Evolutionary conservation across 139 green algal species (phyloP).

Genomic region (Chlamydomonas sp.): DNA sequence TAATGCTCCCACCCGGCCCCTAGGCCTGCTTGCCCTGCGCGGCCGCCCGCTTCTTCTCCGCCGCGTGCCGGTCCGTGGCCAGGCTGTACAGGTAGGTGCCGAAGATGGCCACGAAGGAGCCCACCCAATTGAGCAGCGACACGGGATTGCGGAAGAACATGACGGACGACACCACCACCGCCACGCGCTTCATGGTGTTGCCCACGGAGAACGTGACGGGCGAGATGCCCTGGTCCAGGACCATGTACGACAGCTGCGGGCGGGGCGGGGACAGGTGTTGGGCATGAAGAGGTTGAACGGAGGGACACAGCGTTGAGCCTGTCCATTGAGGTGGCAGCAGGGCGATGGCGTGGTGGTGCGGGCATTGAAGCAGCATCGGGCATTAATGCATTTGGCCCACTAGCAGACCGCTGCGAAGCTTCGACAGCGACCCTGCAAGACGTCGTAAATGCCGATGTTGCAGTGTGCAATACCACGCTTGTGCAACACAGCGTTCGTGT

Average conservation of each 20-base stretch:
- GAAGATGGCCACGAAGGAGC: conserved; percentile 82
- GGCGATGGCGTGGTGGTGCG: too few relatives aligned
- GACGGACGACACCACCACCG: conserved; percentile 80
- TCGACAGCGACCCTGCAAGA: too few relatives aligned
- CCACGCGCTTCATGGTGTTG: conserved; percentile 96
- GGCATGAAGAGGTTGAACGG: too few relatives aligned
- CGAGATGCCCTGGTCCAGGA: conserved; percentile 84
- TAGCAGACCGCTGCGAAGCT: too few relatives aligned
- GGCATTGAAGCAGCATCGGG: too few relatives aligned
- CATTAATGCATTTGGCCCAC: too few relatives aligned
- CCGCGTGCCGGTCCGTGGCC: conserved; percentile 70
- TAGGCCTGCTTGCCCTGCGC: not conserved
- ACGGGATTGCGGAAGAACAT: conserved; percentile 79
- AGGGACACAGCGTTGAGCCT: too few relatives aligned
- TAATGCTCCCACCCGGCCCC: too few relatives aligned
- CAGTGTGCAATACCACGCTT: too few relatives aligned
- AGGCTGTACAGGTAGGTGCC: conserved; percentile 89
- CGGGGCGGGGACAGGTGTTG: not conserved
- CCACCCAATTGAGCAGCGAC: conserved; percentile 83
- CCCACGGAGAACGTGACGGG: conserved; percentile 91
- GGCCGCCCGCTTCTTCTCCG: conserved; percentile 56
- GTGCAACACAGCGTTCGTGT: too few relatives aligned
- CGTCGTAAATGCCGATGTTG: too few relatives aligned
- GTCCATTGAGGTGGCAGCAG: too few relatives aligned
- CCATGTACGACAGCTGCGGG: conserved; percentile 86